phyloP scores from a whole-genome alignment of 2,329 filamentous ascomycete species.

The Paracorniculantispora psalliotae region DNA sequence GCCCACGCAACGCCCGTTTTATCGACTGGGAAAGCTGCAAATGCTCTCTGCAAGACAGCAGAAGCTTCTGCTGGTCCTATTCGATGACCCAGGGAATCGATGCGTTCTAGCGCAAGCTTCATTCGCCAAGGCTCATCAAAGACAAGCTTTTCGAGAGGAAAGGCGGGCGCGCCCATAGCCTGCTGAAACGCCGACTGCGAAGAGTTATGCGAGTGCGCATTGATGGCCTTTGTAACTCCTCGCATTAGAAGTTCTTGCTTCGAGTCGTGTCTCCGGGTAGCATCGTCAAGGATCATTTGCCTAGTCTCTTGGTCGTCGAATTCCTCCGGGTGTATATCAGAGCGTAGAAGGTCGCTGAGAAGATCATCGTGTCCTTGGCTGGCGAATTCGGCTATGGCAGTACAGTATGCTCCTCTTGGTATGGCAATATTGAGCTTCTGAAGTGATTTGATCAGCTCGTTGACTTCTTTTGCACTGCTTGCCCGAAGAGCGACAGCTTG shows the following conservation, averaged over 20 bases:
- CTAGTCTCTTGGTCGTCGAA: conserved; percentile 44
- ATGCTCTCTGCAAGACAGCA: conserved; percentile 4
- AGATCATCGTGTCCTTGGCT: conserved; percentile 46
- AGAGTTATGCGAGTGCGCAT: conserved; percentile 14
- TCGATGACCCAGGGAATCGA: background rate
- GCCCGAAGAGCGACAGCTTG: conserved; percentile 71
- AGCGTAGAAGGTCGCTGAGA: conserved; percentile 41
- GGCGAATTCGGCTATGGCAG: conserved; percentile 61
- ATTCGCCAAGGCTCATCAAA: conserved; percentile 5
- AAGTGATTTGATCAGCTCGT: conserved; percentile 55
- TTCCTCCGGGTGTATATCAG: conserved; percentile 51
- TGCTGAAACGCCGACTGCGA: conserved; percentile 14
- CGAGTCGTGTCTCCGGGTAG: conserved; percentile 31
- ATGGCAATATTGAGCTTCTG: conserved; percentile 58
- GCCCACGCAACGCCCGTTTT: background rate
- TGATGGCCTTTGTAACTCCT: conserved; percentile 31
- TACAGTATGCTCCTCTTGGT: conserved; percentile 58
- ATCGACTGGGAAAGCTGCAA: conserved; percentile 1
- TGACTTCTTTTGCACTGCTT: conserved; percentile 49
- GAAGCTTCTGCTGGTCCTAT: conserved; percentile 1
- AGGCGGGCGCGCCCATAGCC: background rate
- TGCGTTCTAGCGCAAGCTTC: conserved; percentile 5
- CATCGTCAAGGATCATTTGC: conserved; percentile 32
- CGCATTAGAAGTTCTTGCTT: conserved; percentile 39
- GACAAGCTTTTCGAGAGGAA: background rate